Evolutionary conservation across 2,329 filamentous ascomycete genomes (phyloP).

Genomic region (Sporothrix brunneoviolacea): DNA sequence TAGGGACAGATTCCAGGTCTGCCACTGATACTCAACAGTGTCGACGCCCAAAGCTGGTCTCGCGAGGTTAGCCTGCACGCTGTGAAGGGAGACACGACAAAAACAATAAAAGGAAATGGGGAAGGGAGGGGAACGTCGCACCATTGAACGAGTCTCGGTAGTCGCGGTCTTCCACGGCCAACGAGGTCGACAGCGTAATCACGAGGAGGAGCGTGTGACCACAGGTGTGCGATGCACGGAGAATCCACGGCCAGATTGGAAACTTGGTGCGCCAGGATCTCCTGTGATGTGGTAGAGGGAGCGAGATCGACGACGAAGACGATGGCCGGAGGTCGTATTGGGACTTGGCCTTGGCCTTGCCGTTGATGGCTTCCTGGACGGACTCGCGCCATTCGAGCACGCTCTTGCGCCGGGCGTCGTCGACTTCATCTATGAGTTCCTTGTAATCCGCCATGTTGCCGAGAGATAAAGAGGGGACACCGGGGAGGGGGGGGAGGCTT

Average conservation of each 20-base stretch:
- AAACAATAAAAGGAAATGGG: neutral
- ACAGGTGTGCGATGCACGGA: neutral
- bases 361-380: neutral
- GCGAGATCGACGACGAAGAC: conserved; percentile 6
- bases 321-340: neutral
- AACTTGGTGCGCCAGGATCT: conserved; percentile 3
- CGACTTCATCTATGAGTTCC: neutral
- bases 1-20: conserved; percentile 3
- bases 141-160: conserved; percentile 3
- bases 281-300: conserved; percentile 17
- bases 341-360: neutral
- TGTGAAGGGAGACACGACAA: neutral
- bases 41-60: conserved; percentile 7
- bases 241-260: conserved; percentile 10
- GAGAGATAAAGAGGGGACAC: neutral
- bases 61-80: neutral
- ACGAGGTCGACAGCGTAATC: neutral
- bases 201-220: neutral
- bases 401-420: neutral
- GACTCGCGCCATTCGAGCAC: conserved; percentile 4
- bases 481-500: neutral
- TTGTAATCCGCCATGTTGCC: neutral
- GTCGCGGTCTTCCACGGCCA: neutral
- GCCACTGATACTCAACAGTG: conserved; percentile 11
- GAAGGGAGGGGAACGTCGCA: neutral